Evolutionary conservation across 148 eudicot genomes (phyloP).

Genomic region (Vaccinium macrocarpon): DNA sequence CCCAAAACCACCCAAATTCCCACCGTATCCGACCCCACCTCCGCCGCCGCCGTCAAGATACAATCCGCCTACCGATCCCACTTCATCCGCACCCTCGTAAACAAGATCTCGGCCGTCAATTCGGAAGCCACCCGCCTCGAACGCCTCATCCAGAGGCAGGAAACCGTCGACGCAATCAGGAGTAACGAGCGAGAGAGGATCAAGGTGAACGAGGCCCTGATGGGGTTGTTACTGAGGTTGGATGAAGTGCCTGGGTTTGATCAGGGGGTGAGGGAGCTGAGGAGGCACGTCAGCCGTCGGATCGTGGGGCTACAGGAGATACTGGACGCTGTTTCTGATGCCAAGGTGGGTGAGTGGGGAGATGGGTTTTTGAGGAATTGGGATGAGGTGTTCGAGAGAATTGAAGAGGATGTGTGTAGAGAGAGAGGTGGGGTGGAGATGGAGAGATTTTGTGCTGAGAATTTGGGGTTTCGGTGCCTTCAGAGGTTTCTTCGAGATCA

Average conservation of each 20-base stretch:
- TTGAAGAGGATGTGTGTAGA: slow-evolving; percentile 62
- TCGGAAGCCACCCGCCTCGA: slow-evolving; percentile 46
- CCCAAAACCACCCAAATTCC: slow-evolving; percentile 20
- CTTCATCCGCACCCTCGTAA: slow-evolving; percentile 42
- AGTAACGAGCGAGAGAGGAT: slow-evolving; percentile 44
- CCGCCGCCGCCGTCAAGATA: slow-evolving; percentile 65
- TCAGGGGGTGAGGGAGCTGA: slow-evolving; percentile 57
- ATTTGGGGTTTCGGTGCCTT: slow-evolving; percentile 81
- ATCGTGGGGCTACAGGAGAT: slow-evolving; percentile 88
- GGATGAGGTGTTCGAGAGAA: slow-evolving; percentile 57
- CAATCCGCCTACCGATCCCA: slow-evolving; percentile 68
- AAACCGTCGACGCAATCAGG: slow-evolving; percentile 74
- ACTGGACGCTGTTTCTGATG: slow-evolving; percentile 54
- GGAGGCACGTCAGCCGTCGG: slow-evolving; percentile 68
- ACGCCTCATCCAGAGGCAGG: slow-evolving; percentile 72
- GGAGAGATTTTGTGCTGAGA: slow-evolving; percentile 70
- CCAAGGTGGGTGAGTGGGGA: slow-evolving; percentile 30
- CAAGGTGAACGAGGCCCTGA: slow-evolving; percentile 66
- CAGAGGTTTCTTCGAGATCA: slow-evolving; percentile 65
- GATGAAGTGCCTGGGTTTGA: slow-evolving; percentile 78
- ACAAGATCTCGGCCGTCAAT: slow-evolving; percentile 51
- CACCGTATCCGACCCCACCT: slow-evolving; percentile 12
- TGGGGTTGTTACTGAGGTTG: slow-evolving; percentile 56
- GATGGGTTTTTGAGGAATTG: slow-evolving; percentile 45
- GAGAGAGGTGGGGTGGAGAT: slow-evolving; percentile 69